A percentile compares a stretch with the other conserved stretches of the same genome.
These are phyloP conservation scores for Aspergillus texensis DNA, from an alignment of 2,329 filamentous ascomycete species.

Conservation along the genomic window DNA sequence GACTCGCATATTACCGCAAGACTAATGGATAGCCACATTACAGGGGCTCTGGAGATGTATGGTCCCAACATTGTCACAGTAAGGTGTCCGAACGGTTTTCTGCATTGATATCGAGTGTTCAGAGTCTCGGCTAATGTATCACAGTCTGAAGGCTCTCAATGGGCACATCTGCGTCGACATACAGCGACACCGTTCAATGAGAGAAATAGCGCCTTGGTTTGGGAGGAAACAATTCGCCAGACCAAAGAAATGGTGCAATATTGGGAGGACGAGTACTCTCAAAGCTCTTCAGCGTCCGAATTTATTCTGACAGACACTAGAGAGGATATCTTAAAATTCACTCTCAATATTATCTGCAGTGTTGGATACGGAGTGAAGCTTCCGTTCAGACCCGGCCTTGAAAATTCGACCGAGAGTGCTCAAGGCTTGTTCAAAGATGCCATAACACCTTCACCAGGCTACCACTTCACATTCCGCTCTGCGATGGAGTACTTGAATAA, in stretches of 20 bases:
- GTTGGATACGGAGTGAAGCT: slow-evolving; percentile 38
- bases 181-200: slow-evolving; percentile 50
- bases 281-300: not conserved
- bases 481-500: slow-evolving; percentile 30
- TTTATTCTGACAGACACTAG: slow-evolving; percentile 23
- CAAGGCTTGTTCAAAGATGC: slow-evolving; percentile 27
- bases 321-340: slow-evolving; percentile 38
- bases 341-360: slow-evolving; percentile 42
- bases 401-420: slow-evolving; percentile 20
- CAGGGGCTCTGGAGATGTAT: slow-evolving; percentile 32
- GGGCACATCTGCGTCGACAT: slow-evolving; percentile 49
- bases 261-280: slow-evolving; percentile 14
- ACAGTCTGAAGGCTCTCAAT: slow-evolving; percentile 37
- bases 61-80: slow-evolving; percentile 37
- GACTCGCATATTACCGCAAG: not conserved
- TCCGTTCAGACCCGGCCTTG: slow-evolving; percentile 17
- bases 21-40: not conserved
- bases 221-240: slow-evolving; percentile 39
- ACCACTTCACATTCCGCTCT: slow-evolving; percentile 24
- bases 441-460: slow-evolving; percentile 20
- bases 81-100: slow-evolving; percentile 7
- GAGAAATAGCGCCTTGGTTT: slow-evolving; percentile 44
- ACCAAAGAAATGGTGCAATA: slow-evolving; percentile 34
- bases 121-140: not conserved
- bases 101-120: not conserved